Conservation (phyloP, 805 yeast genomes). For the Pichia thaimueangensis region DNA sequence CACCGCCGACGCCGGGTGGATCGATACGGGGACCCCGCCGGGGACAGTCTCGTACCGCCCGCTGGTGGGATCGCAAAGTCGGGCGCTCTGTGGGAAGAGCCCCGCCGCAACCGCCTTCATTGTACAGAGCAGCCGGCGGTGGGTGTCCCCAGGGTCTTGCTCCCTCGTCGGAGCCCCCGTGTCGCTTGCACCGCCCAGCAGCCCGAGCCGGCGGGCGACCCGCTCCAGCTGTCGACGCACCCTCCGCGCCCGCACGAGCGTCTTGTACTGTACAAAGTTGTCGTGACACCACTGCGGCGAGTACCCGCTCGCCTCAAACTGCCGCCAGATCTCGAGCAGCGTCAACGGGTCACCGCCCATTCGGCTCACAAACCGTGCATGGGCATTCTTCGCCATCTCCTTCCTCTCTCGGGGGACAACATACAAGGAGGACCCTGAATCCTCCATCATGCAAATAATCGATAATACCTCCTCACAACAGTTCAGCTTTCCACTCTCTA, state of each 20-base stretch:
- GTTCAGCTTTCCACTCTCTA: slow-evolving; percentile 52
- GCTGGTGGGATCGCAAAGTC: slow-evolving; percentile 53
- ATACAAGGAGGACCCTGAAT: slow-evolving; percentile 63
- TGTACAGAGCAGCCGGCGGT: slow-evolving; percentile 29
- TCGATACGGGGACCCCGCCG: slow-evolving; percentile 62
- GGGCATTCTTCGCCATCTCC: slow-evolving; percentile 58
- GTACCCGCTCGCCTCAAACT: slow-evolving; percentile 64
- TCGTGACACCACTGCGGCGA: slow-evolving; percentile 82
- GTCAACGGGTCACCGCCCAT: slow-evolving; percentile 75
- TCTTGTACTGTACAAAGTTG: slow-evolving; percentile 69
- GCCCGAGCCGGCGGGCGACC: slow-evolving; percentile 36
- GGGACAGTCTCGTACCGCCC: slow-evolving; percentile 62
- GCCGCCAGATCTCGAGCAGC: slow-evolving; percentile 65
- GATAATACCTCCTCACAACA: slow-evolving; percentile 68
- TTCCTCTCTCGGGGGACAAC: slow-evolving; percentile 63
- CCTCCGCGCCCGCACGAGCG: slow-evolving; percentile 61
- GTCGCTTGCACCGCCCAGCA: not conserved
- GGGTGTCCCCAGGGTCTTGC: slow-evolving; percentile 16
- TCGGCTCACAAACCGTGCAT: slow-evolving; percentile 44
- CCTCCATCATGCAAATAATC: slow-evolving; percentile 79
- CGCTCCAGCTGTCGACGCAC: slow-evolving; percentile 63
- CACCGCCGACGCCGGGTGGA: slow-evolving; percentile 90
- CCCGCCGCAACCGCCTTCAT: slow-evolving; percentile 60
- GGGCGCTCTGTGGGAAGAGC: slow-evolving; percentile 60
- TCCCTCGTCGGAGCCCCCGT: slow-evolving; percentile 15